Percentiles rank a stretch among this genome's conserved stretches.
Evolutionary conservation across 1,139 yeast species (phyloP).

Genomic region (Nakaseomyces kungkrabaensis): DNA sequence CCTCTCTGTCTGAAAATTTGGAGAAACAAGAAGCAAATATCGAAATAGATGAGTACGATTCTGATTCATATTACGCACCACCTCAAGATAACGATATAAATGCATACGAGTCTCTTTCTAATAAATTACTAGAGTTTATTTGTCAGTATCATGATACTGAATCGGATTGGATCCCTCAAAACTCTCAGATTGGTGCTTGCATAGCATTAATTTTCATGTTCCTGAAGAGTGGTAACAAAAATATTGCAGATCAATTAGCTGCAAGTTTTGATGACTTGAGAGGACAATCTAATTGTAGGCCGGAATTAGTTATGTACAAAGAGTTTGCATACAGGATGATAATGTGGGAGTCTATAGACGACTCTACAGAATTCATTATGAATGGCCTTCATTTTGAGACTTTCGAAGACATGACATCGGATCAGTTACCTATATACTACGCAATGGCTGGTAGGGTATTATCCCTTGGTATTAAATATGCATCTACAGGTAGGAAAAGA

Average conservation of each 20-base stretch:
- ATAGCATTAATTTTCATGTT: conserved; percentile 69
- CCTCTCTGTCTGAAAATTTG: background rate
- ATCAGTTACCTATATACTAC: conserved; percentile 54
- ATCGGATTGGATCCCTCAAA: conserved; percentile 53
- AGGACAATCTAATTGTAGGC: conserved; percentile 53
- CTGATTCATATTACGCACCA: conserved; percentile 1
- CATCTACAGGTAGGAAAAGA: conserved; percentile 51
- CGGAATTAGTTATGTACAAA: conserved; percentile 65
- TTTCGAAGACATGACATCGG: conserved; percentile 42
- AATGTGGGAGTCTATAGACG: conserved; percentile 61
- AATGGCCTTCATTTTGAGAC: conserved; percentile 21
- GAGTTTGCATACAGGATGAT: conserved; percentile 60
- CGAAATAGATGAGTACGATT: conserved; percentile 5
- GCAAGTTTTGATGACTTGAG: conserved; percentile 5
- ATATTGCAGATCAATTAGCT: conserved; percentile 38
- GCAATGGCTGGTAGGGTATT: conserved; percentile 68
- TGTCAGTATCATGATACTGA: conserved; percentile 60
- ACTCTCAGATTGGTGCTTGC: conserved; percentile 73
- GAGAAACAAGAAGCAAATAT: background rate
- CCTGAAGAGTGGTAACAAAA: conserved; percentile 51
- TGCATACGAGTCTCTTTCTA: conserved; percentile 59
- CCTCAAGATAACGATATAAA: conserved; percentile 6
- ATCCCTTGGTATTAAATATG: conserved; percentile 66
- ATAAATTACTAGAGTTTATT: conserved; percentile 51
- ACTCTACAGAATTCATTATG: conserved; percentile 48